A percentile compares a stretch with the other conserved stretches of the same genome.
Evolutionary conservation across 2,329 filamentous ascomycete species (phyloP).

Genomic region (Ophiocordyceps australis): DNA sequence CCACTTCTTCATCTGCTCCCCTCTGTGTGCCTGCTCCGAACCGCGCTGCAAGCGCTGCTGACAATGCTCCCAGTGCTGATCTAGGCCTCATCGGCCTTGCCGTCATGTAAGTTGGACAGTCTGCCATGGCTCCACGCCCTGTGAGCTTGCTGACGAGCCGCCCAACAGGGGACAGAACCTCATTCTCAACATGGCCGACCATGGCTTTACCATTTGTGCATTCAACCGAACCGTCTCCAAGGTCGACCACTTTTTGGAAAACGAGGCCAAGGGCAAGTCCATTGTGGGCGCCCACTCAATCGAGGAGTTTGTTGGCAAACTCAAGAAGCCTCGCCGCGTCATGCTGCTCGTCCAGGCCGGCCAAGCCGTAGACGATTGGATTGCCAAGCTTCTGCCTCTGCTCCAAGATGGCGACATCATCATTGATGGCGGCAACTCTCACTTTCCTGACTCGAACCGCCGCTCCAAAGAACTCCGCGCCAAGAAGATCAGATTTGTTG

Average conservation of each 20-base stretch:
- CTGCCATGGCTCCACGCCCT: constrained; percentile 3
- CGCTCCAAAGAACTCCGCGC: constrained; percentile 69
- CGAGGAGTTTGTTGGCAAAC: constrained; percentile 88
- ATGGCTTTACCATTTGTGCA: constrained; percentile 91
- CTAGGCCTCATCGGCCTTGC: constrained; percentile 85
- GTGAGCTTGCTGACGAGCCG: constrained; percentile 1
- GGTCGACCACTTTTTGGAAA: constrained; percentile 84
- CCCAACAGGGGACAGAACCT: constrained; percentile 55
- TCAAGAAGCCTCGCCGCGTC: constrained; percentile 91
- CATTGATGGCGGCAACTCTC: constrained; percentile 96
- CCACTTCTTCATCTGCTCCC: constrained; percentile 10
- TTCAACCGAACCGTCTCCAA: constrained; percentile 98
- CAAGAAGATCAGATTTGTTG: constrained; percentile 93
- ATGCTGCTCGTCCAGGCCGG: constrained; percentile 99
- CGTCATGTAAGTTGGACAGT: constrained; percentile 50
- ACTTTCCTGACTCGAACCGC: constrained; percentile 98
- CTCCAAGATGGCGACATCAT: constrained; percentile 87
- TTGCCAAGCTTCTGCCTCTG: constrained; percentile 77
- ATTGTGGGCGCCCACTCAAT: constrained; percentile 85
- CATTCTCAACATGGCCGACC: constrained; percentile 77
- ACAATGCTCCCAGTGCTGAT: constrained; percentile 53
- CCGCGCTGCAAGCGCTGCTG: constrained; percentile 28
- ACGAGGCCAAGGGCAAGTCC: constrained; percentile 90
- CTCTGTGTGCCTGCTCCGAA: constrained; percentile 6
- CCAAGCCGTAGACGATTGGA: constrained; percentile 96